Conservation (phyloP, 768 basidiomycete genomes). For the Symmetrospora coprosmae region DNA sequence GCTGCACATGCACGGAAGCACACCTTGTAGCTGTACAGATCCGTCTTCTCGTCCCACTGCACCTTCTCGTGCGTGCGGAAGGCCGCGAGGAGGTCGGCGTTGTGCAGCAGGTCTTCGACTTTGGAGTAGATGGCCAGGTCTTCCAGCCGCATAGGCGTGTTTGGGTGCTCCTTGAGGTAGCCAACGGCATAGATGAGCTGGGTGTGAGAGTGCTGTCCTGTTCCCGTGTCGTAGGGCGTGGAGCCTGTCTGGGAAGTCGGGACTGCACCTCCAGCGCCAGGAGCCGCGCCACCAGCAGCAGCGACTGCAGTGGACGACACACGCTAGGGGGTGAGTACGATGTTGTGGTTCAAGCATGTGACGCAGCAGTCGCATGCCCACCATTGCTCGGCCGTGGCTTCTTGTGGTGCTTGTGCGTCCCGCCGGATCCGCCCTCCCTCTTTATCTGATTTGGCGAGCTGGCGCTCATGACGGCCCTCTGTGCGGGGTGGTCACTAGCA, state of each 20-base stretch:
- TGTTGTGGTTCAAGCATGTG: too few relatives aligned
- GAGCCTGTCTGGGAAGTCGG: too few relatives aligned
- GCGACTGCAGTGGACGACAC: too few relatives aligned
- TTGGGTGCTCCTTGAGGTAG: slow-evolving; percentile 19
- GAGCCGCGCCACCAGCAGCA: too few relatives aligned
- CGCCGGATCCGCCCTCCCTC: neutral
- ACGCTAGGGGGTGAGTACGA: too few relatives aligned
- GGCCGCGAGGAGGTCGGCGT: slow-evolving; percentile 56
- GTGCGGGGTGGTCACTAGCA: neutral
- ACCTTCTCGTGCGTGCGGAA: slow-evolving; percentile 71
- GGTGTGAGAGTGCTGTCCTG: slow-evolving; percentile 4
- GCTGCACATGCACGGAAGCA: slow-evolving; percentile 26
- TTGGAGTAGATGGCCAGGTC: slow-evolving; percentile 70
- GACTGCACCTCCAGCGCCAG: too few relatives aligned
- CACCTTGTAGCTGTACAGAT: slow-evolving; percentile 74
- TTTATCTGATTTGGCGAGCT: neutral
- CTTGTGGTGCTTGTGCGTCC: neutral
- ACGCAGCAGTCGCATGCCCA: neutral
- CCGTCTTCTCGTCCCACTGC: slow-evolving; percentile 63
- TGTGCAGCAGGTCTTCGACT: slow-evolving; percentile 56
- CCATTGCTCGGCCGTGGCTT: neutral
- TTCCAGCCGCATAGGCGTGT: slow-evolving; percentile 47
- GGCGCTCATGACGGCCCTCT: neutral
- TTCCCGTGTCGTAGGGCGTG: slow-evolving; percentile 4
- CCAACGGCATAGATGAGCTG: slow-evolving; percentile 20